These are phyloP conservation scores for Umbelopsis isabellina DNA, from an alignment of 192 early-diverging fungal species.

Conservation along the genomic window DNA sequence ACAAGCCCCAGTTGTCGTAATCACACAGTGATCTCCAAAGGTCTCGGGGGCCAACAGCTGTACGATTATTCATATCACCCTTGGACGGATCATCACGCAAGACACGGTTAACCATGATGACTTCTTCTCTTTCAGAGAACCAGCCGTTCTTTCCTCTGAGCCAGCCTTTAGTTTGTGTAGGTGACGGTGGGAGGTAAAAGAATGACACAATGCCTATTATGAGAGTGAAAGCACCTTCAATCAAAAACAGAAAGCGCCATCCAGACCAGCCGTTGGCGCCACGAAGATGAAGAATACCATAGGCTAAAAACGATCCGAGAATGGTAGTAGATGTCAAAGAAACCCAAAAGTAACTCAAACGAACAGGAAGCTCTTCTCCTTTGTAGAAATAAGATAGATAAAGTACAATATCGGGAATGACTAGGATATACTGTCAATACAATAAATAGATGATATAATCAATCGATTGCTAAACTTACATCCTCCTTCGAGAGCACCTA, in stretches of 20 bases:
- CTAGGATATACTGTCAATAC: not conserved
- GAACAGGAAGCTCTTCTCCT: constrained; percentile 46
- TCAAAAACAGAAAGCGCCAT: constrained; percentile 67
- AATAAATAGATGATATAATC: not conserved
- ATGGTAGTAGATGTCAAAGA: constrained; percentile 48
- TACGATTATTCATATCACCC: constrained; percentile 35
- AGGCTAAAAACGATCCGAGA: constrained; percentile 53
- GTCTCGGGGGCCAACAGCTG: constrained; percentile 35
- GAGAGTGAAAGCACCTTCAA: constrained; percentile 60
- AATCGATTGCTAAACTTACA: not conserved
- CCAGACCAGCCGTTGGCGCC: constrained; percentile 51
- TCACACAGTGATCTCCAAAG: constrained; percentile 32
- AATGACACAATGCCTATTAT: constrained; percentile 49
- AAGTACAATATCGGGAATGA: constrained; percentile 52
- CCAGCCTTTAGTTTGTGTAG: constrained; percentile 34
- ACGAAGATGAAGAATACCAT: constrained; percentile 55
- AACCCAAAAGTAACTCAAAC: constrained; percentile 52
- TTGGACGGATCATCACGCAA: constrained; percentile 60
- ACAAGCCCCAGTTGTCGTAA: constrained; percentile 38
- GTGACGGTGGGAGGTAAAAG: constrained; percentile 56
- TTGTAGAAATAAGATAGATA: constrained; percentile 55
- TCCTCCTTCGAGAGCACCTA: constrained; percentile 53
- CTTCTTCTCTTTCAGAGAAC: constrained; percentile 54
- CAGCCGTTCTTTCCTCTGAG: constrained; percentile 41
- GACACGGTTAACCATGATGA: constrained; percentile 59